These are phyloP conservation scores for Myriosclerotinia duriaeana DNA, from an alignment of 2,329 filamentous ascomycete species.

Conservation along the genomic window DNA sequence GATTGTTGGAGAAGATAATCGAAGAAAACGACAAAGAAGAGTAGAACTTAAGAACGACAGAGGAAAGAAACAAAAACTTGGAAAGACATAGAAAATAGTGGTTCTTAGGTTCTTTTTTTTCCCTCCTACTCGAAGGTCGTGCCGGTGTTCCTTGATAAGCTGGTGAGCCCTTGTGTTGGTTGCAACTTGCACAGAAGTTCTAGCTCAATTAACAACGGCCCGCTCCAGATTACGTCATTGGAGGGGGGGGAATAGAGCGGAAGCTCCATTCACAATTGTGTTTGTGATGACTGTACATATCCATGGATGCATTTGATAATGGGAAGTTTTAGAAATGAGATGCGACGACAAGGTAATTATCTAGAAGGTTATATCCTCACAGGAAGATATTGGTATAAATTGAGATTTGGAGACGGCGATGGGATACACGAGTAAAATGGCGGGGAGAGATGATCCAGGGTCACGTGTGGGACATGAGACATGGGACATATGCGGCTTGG, in stretches of 20 bases:
- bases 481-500: no score
- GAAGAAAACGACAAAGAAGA: background rate
- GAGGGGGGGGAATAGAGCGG: no score
- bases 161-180: no score
- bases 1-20: background rate
- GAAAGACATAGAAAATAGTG: constrained; percentile 1
- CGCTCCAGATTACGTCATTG: background rate
- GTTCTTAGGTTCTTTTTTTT: background rate
- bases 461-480: background rate
- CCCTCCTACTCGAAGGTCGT: background rate
- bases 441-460: background rate
- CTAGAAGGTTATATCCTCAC: background rate
- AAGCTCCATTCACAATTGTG: no score
- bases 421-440: background rate
- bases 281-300: background rate
- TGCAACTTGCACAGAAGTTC: constrained; percentile 3
- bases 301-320: no score
- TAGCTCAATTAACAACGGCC: background rate
- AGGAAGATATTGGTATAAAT: no score
- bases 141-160: constrained; percentile 10
- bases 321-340: background rate
- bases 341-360: background rate
- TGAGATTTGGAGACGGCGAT: background rate
- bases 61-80: background rate
- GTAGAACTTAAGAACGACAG: background rate